These are phyloP conservation scores for Urtica urens DNA, from an alignment of 306 rosid species.

Conservation along the genomic window DNA sequence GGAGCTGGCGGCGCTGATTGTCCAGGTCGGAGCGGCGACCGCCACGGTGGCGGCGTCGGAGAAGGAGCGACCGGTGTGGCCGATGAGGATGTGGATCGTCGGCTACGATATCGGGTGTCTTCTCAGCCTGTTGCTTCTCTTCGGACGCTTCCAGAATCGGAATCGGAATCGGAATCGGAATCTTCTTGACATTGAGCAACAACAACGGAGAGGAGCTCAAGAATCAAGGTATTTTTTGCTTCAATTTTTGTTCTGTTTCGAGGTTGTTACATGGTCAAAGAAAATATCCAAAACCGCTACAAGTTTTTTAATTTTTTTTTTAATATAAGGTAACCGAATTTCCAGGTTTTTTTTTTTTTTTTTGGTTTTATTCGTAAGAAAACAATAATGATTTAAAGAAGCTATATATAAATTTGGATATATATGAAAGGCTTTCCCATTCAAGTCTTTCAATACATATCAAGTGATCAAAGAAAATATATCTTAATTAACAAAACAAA, in stretches of 20 bases:
- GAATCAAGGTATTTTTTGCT: constrained; percentile 57
- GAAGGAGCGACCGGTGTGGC: constrained; percentile 88
- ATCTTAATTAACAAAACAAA: no score
- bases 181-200: constrained; percentile 62
- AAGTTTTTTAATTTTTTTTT: not conserved
- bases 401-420: no score
- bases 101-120: constrained; percentile 79
- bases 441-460: no score
- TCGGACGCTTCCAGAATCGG: constrained; percentile 54
- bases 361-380: not conserved
- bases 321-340: not conserved
- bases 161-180: constrained; percentile 36
- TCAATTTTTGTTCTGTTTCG: not conserved
- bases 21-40: constrained; percentile 49
- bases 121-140: constrained; percentile 65
- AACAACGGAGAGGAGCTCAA: constrained; percentile 54
- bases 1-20: constrained; percentile 55
- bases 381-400: no score
- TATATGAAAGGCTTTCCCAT: no score
- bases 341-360: not conserved
- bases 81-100: constrained; percentile 85
- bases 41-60: constrained; percentile 50
- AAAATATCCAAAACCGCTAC: not conserved
- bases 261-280: not conserved
- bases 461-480: no score